These are phyloP conservation scores for Striga hermonthica DNA, from an alignment of 305 asterid species.

Conservation along the genomic window DNA sequence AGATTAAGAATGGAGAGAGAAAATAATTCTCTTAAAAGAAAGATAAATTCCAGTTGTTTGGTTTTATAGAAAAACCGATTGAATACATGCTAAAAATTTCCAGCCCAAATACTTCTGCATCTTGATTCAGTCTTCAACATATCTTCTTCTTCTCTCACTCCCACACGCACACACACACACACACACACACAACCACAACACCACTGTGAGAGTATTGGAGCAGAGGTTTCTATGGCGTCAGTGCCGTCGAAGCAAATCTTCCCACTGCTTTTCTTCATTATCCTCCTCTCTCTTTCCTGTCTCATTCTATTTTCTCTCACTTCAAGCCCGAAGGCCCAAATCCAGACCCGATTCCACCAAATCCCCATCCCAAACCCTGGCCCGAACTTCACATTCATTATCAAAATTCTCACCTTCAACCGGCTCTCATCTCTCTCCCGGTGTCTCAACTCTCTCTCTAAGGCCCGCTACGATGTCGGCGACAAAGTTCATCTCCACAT, in stretches of 20 bases:
- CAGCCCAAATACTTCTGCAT: too few relatives aligned
- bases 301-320: slow-evolving; percentile 42
- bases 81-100: too few relatives aligned
- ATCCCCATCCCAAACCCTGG: slow-evolving; percentile 24
- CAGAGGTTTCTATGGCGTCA: slow-evolving; percentile 31
- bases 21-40: too few relatives aligned
- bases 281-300: slow-evolving; percentile 42
- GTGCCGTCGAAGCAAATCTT: slow-evolving; percentile 38
- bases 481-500: slow-evolving; percentile 56
- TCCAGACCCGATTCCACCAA: slow-evolving; percentile 31
- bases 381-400: slow-evolving; percentile 55
- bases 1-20: too few relatives aligned
- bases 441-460: slow-evolving; percentile 55
- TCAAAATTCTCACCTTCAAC: slow-evolving; percentile 73
- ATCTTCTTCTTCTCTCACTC: slow-evolving; percentile 12
- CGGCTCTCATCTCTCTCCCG: slow-evolving; percentile 63
- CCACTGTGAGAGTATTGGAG: background rate
- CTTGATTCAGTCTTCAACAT: background rate
- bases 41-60: too few relatives aligned
- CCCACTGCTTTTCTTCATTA: slow-evolving; percentile 37
- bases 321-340: slow-evolving; percentile 31
- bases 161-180: slow-evolving; percentile 6
- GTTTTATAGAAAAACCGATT: too few relatives aligned
- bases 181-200: too few relatives aligned
- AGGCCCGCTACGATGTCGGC: slow-evolving; percentile 47